Evolutionary conservation across 805 yeast species (phyloP), one percentile per base, ranked within the genome.

Genomic region (Candida methanosorbosa): DNA sequence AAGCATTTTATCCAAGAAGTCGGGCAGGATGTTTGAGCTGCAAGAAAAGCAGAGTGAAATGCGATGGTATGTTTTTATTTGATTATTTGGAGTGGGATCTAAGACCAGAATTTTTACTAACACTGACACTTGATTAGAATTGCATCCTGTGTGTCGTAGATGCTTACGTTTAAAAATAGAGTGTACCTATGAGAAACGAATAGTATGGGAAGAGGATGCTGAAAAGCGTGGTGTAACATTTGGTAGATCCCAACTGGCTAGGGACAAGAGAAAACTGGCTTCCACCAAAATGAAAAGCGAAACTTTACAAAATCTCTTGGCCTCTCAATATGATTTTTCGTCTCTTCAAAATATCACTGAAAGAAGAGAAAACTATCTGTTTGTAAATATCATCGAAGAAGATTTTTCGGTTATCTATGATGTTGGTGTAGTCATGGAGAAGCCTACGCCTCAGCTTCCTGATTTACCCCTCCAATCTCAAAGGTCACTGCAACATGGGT

Each of bases 1-100:
- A n/a, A n/a, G n/a, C n/a, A n/a, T n/a, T n/a, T n/a, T n/a, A n/a
- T n/a, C n/a, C n/a, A n/a, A 54, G 54, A 50, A 65, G 55, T 40
- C 56, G 50, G 52, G 64, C 56, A 9, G 77, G 77, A 5, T 71
- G 77, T 40, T 56, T 63, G 16, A 66, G 68, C 22, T 71, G 76
- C 50, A 69, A 69, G 45, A 55, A 56, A 34, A 53, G 78, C 32
- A 53, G 72, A 32, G 74, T 71, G 40, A 70, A 70, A 47, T 71
- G 77, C 40, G 60, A 56, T 33, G 57, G 46, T 45, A 30, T 15
- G 44, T 41, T 18, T 20, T 26, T 31, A 21, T 34, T 16, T n/a
- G 14, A 12, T 7, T 29, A 18, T n/a, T n/a, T n/a, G n/a, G n/a
- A 16, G 34, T 15, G 17, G 7, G 18, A 30, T 34, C 13, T 2